Evolutionary conservation across 257 asterid species (phyloP).

Genomic region (Nicotiana sylvestris): DNA sequence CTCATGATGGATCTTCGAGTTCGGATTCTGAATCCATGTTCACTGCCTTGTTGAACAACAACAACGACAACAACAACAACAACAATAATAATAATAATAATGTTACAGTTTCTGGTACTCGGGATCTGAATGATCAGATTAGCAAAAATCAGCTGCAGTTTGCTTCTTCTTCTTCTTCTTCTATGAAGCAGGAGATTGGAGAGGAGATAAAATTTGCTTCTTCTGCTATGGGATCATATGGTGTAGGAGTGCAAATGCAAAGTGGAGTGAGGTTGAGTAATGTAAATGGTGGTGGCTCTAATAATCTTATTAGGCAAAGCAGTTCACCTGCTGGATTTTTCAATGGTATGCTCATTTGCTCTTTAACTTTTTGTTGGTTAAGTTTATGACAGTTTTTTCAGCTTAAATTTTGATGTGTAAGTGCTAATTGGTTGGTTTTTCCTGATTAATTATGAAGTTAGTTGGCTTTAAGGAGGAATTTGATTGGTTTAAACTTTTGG

Average conservation of each 20-base stretch:
- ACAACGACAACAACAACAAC: not conserved
- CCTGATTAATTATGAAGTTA: not conserved
- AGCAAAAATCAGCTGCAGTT: slow-evolving; percentile 24
- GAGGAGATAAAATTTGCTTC: slow-evolving; percentile 15
- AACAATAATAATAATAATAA: slow-evolving; percentile 13
- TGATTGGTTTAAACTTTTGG: not conserved
- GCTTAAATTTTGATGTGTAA: not conserved
- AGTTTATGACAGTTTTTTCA: not conserved
- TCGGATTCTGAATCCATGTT: slow-evolving; percentile 16
- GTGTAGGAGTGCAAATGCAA: slow-evolving; percentile 40
- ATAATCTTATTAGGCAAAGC: slow-evolving; percentile 68
- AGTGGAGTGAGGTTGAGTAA: slow-evolving; percentile 1
- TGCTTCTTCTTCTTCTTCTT: not conserved
- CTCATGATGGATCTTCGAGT: slow-evolving; percentile 14
- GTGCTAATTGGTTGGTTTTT: not conserved
- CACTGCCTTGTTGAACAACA: not conserved
- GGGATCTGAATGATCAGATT: slow-evolving; percentile 28
- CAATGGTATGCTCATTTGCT: slow-evolving; percentile 41
- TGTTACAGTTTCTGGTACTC: slow-evolving; percentile 28
- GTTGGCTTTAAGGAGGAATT: not conserved
- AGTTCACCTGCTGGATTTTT: slow-evolving; percentile 89
- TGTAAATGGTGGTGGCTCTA: slow-evolving; percentile 33
- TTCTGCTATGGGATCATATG: slow-evolving; percentile 9
- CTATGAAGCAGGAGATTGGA: slow-evolving; percentile 46
- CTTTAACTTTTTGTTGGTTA: not conserved